A percentile compares a stretch with the other conserved stretches of the same genome.
Conservation (phyloP, 352 stramenopile species). For the Pilasporangium apinafurcum region DNA sequence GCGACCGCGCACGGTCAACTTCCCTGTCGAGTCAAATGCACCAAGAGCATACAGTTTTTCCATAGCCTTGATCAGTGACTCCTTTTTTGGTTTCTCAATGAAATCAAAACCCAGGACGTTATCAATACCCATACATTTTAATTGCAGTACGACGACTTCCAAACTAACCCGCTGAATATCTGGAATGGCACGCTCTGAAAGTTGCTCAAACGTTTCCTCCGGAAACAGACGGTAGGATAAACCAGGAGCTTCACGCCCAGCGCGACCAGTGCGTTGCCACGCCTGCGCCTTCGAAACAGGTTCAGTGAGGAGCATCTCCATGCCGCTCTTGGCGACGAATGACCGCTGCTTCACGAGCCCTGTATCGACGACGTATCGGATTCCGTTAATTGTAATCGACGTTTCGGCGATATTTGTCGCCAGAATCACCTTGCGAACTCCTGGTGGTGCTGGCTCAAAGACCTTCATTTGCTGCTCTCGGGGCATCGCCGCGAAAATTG, state of each 20-base stretch:
- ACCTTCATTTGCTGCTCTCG: slow-evolving; percentile 93
- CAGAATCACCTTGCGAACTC: slow-evolving; percentile 90
- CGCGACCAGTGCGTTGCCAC: slow-evolving; percentile 87
- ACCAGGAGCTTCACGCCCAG: slow-evolving; percentile 75
- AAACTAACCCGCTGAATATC: slow-evolving; percentile 86
- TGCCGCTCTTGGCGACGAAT: slow-evolving; percentile 81
- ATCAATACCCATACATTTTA: slow-evolving; percentile 84
- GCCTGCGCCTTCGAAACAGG: slow-evolving; percentile 88
- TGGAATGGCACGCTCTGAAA: slow-evolving; percentile 62
- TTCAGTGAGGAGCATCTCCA: slow-evolving; percentile 86
- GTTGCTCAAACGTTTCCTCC: slow-evolving; percentile 81
- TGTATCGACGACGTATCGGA: slow-evolving; percentile 86
- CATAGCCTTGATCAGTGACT: slow-evolving; percentile 70
- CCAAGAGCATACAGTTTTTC: slow-evolving; percentile 79
- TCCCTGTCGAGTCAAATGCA: slow-evolving; percentile 53
- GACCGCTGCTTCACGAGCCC: slow-evolving; percentile 85
- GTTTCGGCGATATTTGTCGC: slow-evolving; percentile 97
- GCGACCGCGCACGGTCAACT: slow-evolving; percentile 62
- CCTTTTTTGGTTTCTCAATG: slow-evolving; percentile 79
- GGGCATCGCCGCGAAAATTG: slow-evolving; percentile 95
- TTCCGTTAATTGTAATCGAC: slow-evolving; percentile 98
- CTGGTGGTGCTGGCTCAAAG: slow-evolving; percentile 79
- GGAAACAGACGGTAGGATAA: slow-evolving; percentile 83
- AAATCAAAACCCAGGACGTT: slow-evolving; percentile 86
- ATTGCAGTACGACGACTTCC: slow-evolving; percentile 75